Conservation (phyloP, 495 filamentous ascomycete genomes). For the Halenospora varia region DNA sequence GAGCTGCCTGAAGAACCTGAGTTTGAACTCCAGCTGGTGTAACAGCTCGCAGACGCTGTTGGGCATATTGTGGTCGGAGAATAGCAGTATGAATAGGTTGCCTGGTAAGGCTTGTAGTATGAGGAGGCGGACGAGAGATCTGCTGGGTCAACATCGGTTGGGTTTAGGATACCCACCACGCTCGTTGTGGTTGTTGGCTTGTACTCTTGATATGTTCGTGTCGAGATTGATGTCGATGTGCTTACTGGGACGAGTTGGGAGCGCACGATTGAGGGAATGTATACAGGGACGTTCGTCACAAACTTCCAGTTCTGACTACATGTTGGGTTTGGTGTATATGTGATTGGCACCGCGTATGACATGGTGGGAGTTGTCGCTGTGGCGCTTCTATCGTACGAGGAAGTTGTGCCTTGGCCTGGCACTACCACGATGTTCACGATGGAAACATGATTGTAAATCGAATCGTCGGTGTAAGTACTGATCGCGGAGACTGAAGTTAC, state of each 20-base stretch:
- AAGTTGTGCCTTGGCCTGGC: conserved; percentile 20
- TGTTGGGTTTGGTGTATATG: conserved; percentile 9
- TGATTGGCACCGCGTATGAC: conserved; percentile 4
- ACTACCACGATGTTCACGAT: conserved; percentile 35
- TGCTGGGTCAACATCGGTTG: conserved; percentile 14
- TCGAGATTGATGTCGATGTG: conserved; percentile 29
- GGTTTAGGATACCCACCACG: conserved; percentile 25
- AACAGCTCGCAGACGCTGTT: conserved; percentile 20
- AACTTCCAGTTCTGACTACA: conserved; percentile 15
- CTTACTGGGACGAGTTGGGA: conserved; percentile 28
- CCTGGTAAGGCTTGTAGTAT: conserved; percentile 4
- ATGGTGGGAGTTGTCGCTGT: not conserved
- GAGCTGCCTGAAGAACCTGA: not conserved
- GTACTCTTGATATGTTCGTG: conserved; percentile 31
- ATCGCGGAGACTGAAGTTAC: conserved; percentile 28
- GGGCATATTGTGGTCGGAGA: conserved; percentile 16
- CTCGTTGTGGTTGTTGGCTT: conserved; percentile 29
- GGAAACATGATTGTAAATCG: conserved; percentile 24
- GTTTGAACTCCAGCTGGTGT: conserved; percentile 1
- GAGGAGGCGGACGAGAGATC: conserved; percentile 7
- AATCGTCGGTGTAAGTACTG: conserved; percentile 21
- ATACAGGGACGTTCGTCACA: conserved; percentile 31
- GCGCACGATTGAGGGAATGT: conserved; percentile 34
- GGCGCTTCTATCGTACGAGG: not conserved
- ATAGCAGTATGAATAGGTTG: conserved; percentile 5